phyloP scores from a whole-genome alignment of 1,284 basidiomycete genomes.

The Austroboletus rostrupii region DNA sequence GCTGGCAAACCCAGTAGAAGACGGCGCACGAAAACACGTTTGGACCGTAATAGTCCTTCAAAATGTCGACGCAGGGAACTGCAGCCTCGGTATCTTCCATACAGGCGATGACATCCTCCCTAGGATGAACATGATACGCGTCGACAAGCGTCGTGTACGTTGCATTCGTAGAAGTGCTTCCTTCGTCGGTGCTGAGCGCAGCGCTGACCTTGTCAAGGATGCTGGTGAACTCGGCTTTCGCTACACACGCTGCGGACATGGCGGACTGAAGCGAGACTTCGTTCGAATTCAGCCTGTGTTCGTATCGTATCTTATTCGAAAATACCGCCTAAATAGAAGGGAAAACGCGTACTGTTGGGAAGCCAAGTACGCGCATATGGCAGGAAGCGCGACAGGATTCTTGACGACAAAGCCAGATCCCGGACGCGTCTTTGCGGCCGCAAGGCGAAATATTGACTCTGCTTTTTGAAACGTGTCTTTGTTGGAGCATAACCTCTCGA shows the following conservation, averaged over 20 bases:
- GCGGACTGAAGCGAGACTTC: conserved; percentile 29
- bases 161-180: neutral
- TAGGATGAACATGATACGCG: conserved; percentile 9
- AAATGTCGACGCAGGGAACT: conserved; percentile 11
- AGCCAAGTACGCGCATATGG: conserved; percentile 30
- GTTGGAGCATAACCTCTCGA: conserved; percentile 19
- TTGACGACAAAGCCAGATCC: conserved; percentile 28
- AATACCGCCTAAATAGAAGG: neutral
- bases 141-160: conserved; percentile 26
- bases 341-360: conserved; percentile 26
- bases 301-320: neutral
- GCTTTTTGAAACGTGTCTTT: conserved; percentile 22
- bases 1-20: conserved; percentile 31
- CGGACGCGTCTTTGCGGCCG: conserved; percentile 20
- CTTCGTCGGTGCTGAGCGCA: conserved; percentile 13
- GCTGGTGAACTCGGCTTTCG: conserved; percentile 16
- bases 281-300: conserved; percentile 21
- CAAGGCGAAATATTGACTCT: conserved; percentile 22
- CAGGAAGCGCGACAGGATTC: conserved; percentile 19
- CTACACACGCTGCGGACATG: conserved; percentile 22
- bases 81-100: conserved; percentile 27
- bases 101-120: conserved; percentile 19
- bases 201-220: conserved; percentile 23
- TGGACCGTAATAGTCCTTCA: conserved; percentile 20
- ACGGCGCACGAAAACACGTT: conserved; percentile 23